Evolutionary conservation across 495 filamentous ascomycete species (phyloP).

Genomic region (Neurospora tetraspora): DNA sequence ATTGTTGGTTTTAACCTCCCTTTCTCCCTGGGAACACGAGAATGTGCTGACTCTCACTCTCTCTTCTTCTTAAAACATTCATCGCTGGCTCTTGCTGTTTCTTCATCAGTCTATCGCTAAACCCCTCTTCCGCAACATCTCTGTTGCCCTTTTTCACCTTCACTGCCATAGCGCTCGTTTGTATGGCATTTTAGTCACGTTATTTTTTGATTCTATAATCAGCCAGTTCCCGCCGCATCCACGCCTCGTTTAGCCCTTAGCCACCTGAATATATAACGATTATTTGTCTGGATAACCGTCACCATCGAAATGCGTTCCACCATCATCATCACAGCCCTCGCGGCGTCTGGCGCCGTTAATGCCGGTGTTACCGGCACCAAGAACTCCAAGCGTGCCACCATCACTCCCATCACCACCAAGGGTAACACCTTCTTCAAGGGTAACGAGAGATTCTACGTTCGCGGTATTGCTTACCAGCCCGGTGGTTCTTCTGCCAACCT

Average conservation of each 20-base stretch:
- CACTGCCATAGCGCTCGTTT: conserved; percentile 6
- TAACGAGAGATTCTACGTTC: conserved; percentile 78
- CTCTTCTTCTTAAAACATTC: neutral
- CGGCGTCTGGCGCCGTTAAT: conserved; percentile 43
- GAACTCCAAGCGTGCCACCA: conserved; percentile 41
- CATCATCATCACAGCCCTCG: conserved; percentile 38
- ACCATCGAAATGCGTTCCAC: conserved; percentile 45
- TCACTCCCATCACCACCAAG: conserved; percentile 32
- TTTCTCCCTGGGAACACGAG: neutral
- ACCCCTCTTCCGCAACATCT: neutral
- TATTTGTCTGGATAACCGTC: neutral
- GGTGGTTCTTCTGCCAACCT: conserved; percentile 57
- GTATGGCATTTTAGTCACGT: conserved; percentile 13
- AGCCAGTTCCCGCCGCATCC: neutral
- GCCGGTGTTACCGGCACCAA: conserved; percentile 42
- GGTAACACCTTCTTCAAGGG: conserved; percentile 77
- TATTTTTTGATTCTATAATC: neutral
- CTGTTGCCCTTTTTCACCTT: neutral
- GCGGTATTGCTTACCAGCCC: conserved; percentile 93
- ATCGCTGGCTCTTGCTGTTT: neutral
- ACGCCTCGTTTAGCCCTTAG: neutral
- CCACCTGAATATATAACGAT: neutral
- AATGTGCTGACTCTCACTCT: neutral
- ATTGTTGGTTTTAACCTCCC: neutral
- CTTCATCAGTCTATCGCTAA: neutral